Percentiles rank a stretch among this genome's conserved stretches.
These are phyloP conservation scores for Verbena officinalis DNA, from an alignment of 257 asterid genomes.

Conservation along the genomic window DNA sequence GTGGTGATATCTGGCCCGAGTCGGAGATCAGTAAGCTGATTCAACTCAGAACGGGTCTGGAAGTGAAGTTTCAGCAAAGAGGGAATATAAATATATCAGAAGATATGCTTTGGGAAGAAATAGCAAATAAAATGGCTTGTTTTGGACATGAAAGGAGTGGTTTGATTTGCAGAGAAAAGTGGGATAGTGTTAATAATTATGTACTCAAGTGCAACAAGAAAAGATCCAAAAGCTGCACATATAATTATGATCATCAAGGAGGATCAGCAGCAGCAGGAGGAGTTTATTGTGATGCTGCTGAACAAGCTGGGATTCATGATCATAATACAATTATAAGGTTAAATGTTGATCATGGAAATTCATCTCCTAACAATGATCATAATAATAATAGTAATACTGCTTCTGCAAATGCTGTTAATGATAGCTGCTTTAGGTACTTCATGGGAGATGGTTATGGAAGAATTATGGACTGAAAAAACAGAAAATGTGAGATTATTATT, in stretches of 20 bases:
- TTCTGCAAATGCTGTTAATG: slow-evolving; percentile 41
- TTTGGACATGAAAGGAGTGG: slow-evolving; percentile 71
- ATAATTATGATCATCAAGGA: slow-evolving; percentile 32
- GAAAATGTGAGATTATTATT: too few relatives aligned
- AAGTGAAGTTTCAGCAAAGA: slow-evolving; percentile 42
- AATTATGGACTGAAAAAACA: slow-evolving; percentile 47
- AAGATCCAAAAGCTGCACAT: slow-evolving; percentile 46
- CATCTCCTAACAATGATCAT: slow-evolving; percentile 35
- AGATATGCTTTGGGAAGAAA: slow-evolving; percentile 71
- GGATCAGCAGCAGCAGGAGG: slow-evolving; percentile 39
- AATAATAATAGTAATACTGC: slow-evolving; percentile 30
- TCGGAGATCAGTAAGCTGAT: slow-evolving; percentile 55
- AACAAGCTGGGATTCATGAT: slow-evolving; percentile 35
- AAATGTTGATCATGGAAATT: slow-evolving; percentile 35
- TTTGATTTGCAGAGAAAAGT: slow-evolving; percentile 59
- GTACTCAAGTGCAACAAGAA: slow-evolving; percentile 57
- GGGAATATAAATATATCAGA: slow-evolving; percentile 35
- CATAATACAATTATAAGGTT: slow-evolving; percentile 26
- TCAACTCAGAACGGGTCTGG: slow-evolving; percentile 58
- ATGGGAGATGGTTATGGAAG: slow-evolving; percentile 78
- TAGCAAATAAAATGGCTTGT: slow-evolving; percentile 59
- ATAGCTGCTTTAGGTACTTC: slow-evolving; percentile 66
- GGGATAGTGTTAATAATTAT: slow-evolving; percentile 61
- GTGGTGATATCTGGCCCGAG: slow-evolving; percentile 54
- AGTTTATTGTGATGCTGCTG: slow-evolving; percentile 33